Base-by-base conservation (phyloP, 441 rosid species). In the Hypseocharis bilobata region DNA sequence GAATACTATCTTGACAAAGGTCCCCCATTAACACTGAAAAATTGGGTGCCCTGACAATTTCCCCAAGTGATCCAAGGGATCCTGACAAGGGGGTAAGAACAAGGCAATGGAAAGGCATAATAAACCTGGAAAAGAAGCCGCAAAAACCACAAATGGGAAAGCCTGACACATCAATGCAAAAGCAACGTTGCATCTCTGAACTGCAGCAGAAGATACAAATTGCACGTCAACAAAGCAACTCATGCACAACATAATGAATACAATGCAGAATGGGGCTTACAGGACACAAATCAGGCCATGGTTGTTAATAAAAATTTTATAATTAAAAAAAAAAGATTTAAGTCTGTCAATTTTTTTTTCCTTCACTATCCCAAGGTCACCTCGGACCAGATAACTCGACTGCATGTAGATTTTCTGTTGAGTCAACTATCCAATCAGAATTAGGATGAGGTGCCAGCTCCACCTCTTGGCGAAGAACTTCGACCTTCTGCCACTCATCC, bases 401-500 rank as follows among this genome's bases (percentile, higher is more conserved):
- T 0, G 88, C 87, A 22, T 83, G 89, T 51, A 86, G 77, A 75
- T 83, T 85, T 67, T 83, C 89, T 0, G 88, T 86, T 1, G 92
- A 85, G 84, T 85, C 86, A 0, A 81, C 73, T 0, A 85, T 77
- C 92, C 89, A 85, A 66, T 83, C 88, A 2, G 88, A 83, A 60
- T 51, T 76, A 55, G 83, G 81, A 72, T 76, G 87, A 34, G 84
- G 87, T 6, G 79, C 74, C 10, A 83, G 74, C 60, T 83, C 86
- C 26, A 83, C 73, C 69, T 88, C 96, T 63, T 84, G 88, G 28
- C 96, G 88, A 58, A 80, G 85, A 66, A 85, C 85, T 74, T 88
- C 96, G 61, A 84, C 91, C 70, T 86, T 88, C 66, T 86, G 96
- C 97, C 89, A 86, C 74, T 88, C 96, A 30, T 90, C 97, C 97